Evolutionary conservation across 2,329 filamentous ascomycete species (phyloP).

Genomic region (Gliomastix tumulicola): DNA sequence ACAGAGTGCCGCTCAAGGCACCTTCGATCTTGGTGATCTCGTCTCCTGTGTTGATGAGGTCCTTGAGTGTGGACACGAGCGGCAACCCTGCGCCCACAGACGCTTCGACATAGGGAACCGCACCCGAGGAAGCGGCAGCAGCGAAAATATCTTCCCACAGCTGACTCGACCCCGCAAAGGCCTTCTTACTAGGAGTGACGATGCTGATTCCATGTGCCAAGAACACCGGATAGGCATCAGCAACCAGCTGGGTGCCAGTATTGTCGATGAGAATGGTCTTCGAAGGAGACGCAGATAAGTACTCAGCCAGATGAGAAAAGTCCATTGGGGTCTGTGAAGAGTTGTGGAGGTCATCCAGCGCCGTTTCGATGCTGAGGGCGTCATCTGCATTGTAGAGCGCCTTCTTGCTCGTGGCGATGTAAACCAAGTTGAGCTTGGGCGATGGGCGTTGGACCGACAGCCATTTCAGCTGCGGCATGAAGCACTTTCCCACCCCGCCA

Average conservation of each 20-base stretch:
- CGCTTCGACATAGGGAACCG: constrained; percentile 90
- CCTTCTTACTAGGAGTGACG: constrained; percentile 98
- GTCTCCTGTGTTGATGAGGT: constrained; percentile 91
- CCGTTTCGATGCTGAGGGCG: constrained; percentile 54
- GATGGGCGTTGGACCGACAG: constrained; percentile 60
- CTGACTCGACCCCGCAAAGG: constrained; percentile 73
- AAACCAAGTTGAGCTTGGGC: constrained; percentile 69
- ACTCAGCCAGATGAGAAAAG: constrained; percentile 65
- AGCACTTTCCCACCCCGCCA: constrained; percentile 88
- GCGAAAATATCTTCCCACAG: constrained; percentile 86
- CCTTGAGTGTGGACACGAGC: constrained; percentile 86
- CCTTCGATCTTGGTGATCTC: constrained; percentile 89
- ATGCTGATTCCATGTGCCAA: constrained; percentile 78
- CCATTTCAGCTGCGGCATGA: constrained; percentile 72
- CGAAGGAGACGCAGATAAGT: constrained; percentile 69
- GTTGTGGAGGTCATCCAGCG: constrained; percentile 54
- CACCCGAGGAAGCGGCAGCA: constrained; percentile 61
- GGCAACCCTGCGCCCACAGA: constrained; percentile 91
- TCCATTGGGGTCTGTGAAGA: constrained; percentile 59
- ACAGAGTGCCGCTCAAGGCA: constrained; percentile 96
- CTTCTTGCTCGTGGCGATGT: constrained; percentile 80
- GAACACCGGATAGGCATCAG: constrained; percentile 74
- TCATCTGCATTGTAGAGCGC: constrained; percentile 71
- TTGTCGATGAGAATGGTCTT: constrained; percentile 89
- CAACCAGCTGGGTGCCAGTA: constrained; percentile 83